Evolutionary conservation across 1,284 basidiomycete genomes (phyloP).

Genomic region (Malassezia nana): DNA sequence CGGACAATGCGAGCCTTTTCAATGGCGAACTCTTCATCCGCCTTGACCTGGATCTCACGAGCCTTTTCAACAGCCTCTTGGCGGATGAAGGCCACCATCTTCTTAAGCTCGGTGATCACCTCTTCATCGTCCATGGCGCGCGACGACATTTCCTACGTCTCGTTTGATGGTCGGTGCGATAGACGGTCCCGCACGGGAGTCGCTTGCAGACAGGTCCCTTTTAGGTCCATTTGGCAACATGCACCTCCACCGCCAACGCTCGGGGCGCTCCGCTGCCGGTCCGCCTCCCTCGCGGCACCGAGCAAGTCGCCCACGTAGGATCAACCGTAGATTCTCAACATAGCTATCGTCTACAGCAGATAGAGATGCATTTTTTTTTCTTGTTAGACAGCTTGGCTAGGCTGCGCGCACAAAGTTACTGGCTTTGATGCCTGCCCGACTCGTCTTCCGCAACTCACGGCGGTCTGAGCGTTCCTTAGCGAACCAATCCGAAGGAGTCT

Average conservation of each 20-base stretch:
- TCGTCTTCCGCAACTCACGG: constrained; percentile 25
- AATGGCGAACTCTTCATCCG: constrained; percentile 47
- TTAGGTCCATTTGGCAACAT: not conserved
- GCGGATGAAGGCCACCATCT: constrained; percentile 60
- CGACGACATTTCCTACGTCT: constrained; percentile 32
- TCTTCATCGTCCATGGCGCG: constrained; percentile 84
- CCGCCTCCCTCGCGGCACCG: too few species aligned
- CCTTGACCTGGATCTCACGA: constrained; percentile 47
- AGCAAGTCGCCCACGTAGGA: too few species aligned
- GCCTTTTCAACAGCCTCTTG: constrained; percentile 48
- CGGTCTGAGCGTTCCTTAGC: constrained; percentile 6
- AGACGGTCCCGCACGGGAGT: constrained; percentile 8
- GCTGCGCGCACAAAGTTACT: constrained; percentile 39
- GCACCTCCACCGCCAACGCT: constrained; percentile 2
- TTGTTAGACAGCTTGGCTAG: constrained; percentile 4
- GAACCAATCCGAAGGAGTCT: constrained; percentile 8
- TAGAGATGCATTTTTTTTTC: not conserved
- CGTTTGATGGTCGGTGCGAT: constrained; percentile 12
- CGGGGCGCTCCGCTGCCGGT: too few species aligned
- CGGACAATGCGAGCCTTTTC: constrained; percentile 48
- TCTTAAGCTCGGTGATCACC: constrained; percentile 93
- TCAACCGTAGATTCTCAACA: too few species aligned
- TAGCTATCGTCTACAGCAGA: not conserved
- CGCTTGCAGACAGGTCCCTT: not conserved
- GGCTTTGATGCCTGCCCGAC: constrained; percentile 37